phyloP scores from a whole-genome alignment of 2,329 filamentous ascomycete genomes.

The Catunica adiposa region DNA sequence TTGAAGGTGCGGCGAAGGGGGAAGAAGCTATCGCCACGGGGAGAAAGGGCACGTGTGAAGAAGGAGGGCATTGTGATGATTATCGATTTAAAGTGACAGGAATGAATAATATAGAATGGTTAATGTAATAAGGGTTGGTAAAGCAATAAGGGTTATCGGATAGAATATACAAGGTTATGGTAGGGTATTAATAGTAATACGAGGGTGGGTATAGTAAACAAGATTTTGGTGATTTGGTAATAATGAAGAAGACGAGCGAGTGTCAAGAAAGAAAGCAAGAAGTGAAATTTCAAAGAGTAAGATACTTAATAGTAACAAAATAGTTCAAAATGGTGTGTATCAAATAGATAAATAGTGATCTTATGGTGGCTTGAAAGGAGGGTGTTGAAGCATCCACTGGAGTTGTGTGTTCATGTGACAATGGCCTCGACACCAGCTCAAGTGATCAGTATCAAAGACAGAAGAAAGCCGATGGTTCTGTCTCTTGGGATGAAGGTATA shows the following conservation, averaged over 20 bases:
- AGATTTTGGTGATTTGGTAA: neutral
- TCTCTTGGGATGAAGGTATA: no score
- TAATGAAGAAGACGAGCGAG: neutral
- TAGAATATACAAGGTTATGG: neutral
- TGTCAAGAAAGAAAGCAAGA: neutral
- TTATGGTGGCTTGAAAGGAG: constrained; percentile 4
- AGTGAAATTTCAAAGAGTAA: no score
- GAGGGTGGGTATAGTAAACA: neutral
- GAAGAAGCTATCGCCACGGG: constrained; percentile 10
- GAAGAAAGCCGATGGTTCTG: neutral
- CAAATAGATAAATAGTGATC: neutral
- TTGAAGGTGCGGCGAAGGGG: constrained; percentile 10
- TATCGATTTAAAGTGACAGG: neutral
- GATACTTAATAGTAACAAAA: neutral
- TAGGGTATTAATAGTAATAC: neutral
- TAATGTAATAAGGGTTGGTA: neutral
- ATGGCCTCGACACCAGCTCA: neutral
- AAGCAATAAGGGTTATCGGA: neutral
- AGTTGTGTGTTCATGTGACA: neutral
- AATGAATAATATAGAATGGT: neutral
- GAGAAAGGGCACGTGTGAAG: constrained; percentile 7
- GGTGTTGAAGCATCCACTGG: constrained; percentile 1
- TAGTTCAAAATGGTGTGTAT: neutral
- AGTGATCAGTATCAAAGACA: neutral
- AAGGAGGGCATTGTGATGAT: constrained; percentile 5